A percentile compares a stretch with the other conserved stretches of the same genome.
These are phyloP conservation scores for Triticum dicoccoides DNA, from an alignment of 176 grass and related monocot genomes.

Conservation along the genomic window DNA sequence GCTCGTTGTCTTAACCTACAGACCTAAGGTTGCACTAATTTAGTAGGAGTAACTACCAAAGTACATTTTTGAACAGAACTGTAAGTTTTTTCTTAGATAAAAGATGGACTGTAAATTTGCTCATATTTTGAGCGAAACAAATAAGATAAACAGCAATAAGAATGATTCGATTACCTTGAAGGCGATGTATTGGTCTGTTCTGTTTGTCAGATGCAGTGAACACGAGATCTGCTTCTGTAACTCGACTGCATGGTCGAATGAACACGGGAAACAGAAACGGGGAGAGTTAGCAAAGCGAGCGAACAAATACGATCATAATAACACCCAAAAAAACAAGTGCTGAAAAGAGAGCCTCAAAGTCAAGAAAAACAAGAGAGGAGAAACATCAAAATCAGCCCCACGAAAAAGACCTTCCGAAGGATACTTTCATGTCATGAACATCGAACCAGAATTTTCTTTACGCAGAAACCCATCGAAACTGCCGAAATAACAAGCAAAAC, in stretches of 20 bases:
- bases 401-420: neutral
- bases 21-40: neutral
- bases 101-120: constrained; percentile 9
- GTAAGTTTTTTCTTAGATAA: neutral
- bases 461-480: neutral
- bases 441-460: neutral
- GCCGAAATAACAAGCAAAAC: neutral
- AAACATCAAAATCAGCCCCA: neutral
- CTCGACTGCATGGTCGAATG: constrained; percentile 50
- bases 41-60: neutral
- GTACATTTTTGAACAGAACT: neutral
- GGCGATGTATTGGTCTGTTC: constrained; percentile 57
- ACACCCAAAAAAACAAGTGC: neutral
- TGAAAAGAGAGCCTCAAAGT: neutral
- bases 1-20: constrained; percentile 93
- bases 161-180: constrained; percentile 66
- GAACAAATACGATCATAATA: neutral
- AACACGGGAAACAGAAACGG: neutral
- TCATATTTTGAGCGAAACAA: neutral
- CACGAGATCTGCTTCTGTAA: constrained; percentile 89
- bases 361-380: neutral
- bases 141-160: neutral
- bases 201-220: constrained; percentile 76
- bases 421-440: neutral
- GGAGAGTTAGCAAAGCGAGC: neutral